These are phyloP conservation scores for Fusarium sp. DNA, from an alignment of 2,329 filamentous ascomycete genomes.

Conservation along the genomic window DNA sequence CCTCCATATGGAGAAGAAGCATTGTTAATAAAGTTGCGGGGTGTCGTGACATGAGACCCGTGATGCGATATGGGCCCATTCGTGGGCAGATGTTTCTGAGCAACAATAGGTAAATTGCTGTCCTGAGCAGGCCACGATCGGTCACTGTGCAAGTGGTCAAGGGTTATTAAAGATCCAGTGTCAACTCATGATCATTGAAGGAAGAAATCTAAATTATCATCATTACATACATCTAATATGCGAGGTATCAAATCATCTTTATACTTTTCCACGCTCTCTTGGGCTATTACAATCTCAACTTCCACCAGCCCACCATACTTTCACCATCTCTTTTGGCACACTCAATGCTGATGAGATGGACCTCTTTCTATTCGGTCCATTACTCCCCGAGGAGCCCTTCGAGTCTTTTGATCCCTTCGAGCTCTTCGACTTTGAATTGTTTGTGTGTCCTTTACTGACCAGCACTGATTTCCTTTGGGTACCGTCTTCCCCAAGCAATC, in stretches of 20 bases:
- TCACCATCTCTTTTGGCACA: constrained; percentile 37
- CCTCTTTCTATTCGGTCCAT: constrained; percentile 25
- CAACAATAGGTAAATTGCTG: background rate
- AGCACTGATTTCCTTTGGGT: constrained; percentile 32
- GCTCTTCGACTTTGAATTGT: constrained; percentile 10
- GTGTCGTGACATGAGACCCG: background rate
- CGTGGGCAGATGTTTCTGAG: background rate
- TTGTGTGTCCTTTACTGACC: constrained; percentile 20
- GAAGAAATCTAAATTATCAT: constrained; percentile 12
- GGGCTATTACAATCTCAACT: background rate
- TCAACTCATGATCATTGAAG: background rate
- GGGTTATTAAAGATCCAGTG: background rate
- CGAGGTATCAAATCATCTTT: constrained; percentile 11
- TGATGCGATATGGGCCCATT: background rate
- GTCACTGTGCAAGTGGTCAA: background rate
- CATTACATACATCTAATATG: constrained; percentile 20
- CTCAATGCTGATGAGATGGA: constrained; percentile 28
- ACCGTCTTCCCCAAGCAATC: constrained; percentile 20
- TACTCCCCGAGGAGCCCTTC: background rate
- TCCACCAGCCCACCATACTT: constrained; percentile 39
- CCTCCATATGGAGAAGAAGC: background rate
- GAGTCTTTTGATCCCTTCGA: background rate
- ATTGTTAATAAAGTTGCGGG: background rate
- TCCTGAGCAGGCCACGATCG: background rate
- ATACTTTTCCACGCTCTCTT: constrained; percentile 21